A percentile compares a stretch with the other conserved stretches of the same genome.
These are phyloP conservation scores for Ogataea populi-albae DNA, from an alignment of 805 yeast species.

Conservation along the genomic window DNA sequence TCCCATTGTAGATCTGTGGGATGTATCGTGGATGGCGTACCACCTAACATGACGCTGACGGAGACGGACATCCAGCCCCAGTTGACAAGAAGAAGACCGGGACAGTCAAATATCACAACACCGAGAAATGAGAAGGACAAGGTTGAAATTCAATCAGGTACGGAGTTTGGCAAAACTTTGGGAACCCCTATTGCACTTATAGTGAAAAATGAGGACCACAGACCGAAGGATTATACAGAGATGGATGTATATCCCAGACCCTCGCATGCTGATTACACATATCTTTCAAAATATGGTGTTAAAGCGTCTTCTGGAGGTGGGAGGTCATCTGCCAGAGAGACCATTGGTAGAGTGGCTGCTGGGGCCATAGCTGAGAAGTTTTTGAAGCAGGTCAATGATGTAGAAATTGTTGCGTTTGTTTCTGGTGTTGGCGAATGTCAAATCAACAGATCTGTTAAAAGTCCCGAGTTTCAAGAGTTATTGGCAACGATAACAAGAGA, in stretches of 20 bases:
- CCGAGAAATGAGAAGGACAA: conserved; percentile 95
- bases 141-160: conserved; percentile 92
- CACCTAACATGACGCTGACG: conserved; percentile 84
- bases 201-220: conserved; percentile 90
- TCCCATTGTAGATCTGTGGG: conserved; percentile 98
- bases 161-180: conserved; percentile 83
- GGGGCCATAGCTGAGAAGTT: conserved; percentile 98
- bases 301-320: conserved; percentile 98
- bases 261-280: conserved; percentile 96
- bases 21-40: conserved; percentile 97
- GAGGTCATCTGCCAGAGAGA: conserved; percentile 94
- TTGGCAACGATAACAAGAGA: conserved; percentile 82
- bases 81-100: conserved; percentile 95
- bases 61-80: conserved; percentile 95
- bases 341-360: conserved; percentile 98
- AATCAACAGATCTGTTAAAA: conserved; percentile 70
- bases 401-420: conserved; percentile 95
- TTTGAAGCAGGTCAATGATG: conserved; percentile 67
- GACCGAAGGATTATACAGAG: conserved; percentile 94
- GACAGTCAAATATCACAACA: conserved; percentile 87
- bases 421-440: conserved; percentile 83
- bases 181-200: conserved; percentile 97
- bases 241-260: conserved; percentile 97
- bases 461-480: conserved; percentile 60
- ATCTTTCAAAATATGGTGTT: conserved; percentile 82